A percentile compares a stretch with the other conserved stretches of the same genome.
phyloP scores from a whole-genome alignment of 2,329 filamentous ascomycete genomes.

The Leptographium radiaticola region DNA sequence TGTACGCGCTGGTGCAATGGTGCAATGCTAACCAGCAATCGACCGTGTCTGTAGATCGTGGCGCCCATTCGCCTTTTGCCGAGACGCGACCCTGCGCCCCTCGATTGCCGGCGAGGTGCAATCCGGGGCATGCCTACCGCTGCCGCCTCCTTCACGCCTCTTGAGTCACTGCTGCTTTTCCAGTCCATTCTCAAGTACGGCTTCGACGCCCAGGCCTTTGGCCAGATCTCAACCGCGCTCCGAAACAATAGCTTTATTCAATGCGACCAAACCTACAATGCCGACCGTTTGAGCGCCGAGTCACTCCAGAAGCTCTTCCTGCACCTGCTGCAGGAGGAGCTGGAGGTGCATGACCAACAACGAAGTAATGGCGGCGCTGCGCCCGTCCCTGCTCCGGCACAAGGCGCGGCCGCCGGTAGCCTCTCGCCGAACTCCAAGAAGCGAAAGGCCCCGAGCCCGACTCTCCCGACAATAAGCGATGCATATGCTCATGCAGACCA shows the following conservation, averaged over 20 bases:
- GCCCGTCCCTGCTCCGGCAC: not conserved
- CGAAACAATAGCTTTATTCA: conserved; percentile 61
- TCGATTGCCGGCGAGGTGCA: conserved; percentile 21
- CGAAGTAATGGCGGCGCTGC: conserved; percentile 16
- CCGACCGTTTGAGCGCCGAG: conserved; percentile 60
- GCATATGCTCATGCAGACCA: conserved; percentile 52
- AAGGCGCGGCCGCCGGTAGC: conserved; percentile 24
- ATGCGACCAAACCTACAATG: conserved; percentile 58
- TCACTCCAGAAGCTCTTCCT: conserved; percentile 69
- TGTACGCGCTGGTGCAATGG: too few species aligned
- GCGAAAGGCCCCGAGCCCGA: conserved; percentile 58
- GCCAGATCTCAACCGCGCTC: conserved; percentile 42
- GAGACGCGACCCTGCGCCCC: conserved; percentile 19
- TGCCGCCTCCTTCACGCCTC: conserved; percentile 17
- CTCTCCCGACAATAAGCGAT: conserved; percentile 52
- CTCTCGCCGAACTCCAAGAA: conserved; percentile 45
- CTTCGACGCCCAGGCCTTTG: conserved; percentile 19
- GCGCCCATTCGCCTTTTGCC: conserved; percentile 22
- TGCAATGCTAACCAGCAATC: not conserved
- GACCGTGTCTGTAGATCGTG: conserved; percentile 14
- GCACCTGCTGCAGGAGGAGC: conserved; percentile 61
- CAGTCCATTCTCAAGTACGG: conserved; percentile 18
- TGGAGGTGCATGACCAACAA: conserved; percentile 35
- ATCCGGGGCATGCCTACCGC: conserved; percentile 22
- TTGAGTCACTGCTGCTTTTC: conserved; percentile 22